Evolutionary conservation across 2,329 filamentous ascomycete species (phyloP), one percentile per base, ranked within the genome.

Genomic region (Monosporascus sp.): DNA sequence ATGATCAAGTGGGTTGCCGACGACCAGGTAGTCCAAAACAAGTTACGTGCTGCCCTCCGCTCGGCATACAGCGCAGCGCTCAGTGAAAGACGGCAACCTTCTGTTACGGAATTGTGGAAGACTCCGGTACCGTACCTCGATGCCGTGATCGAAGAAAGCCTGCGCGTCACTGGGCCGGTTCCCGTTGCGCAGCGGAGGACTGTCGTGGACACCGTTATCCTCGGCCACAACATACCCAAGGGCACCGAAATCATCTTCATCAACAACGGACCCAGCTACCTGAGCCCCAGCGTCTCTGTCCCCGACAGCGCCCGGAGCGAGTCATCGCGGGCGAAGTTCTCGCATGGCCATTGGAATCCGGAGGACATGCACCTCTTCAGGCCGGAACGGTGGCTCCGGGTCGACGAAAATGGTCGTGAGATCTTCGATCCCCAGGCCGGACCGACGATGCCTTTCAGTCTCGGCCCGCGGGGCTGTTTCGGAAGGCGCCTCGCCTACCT

Each of bases 61-160:
- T 35, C 49, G 8, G 54, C 55, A 4, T 60, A 56, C 47, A 8
- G 51, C 2, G 49, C 41, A 7, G 58, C 58, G 11, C n/a, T 41
- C 15, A 46, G 14, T 1, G 49, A 60, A 31, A 45, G 41, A 1
- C 51, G 53, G 2, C 60, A 61, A 22, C 60, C 59, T 3, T 53
- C 46, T 3, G 49, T 49, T 3, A 39, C 45, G 2, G 58, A 61
- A 17, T 44, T 61, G 15, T 55, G 45, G 37, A 60, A 60, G 24
- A 55, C 41, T 3, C 41, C 27, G 0, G 51, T 95, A 65, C 85
- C 88, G 3, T 96, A 93, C 68, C 81, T 94, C 45, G 84, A 89
- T 64, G 90, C 90, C 35, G 83, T 96, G 22, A 85, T 87, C 67
- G 87, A 81, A 63, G 91, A 96, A 70, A 79, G 87, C 14, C 79